Conservation (phyloP, 73 alveolate genomes). For the Stentor coeruleus region DNA sequence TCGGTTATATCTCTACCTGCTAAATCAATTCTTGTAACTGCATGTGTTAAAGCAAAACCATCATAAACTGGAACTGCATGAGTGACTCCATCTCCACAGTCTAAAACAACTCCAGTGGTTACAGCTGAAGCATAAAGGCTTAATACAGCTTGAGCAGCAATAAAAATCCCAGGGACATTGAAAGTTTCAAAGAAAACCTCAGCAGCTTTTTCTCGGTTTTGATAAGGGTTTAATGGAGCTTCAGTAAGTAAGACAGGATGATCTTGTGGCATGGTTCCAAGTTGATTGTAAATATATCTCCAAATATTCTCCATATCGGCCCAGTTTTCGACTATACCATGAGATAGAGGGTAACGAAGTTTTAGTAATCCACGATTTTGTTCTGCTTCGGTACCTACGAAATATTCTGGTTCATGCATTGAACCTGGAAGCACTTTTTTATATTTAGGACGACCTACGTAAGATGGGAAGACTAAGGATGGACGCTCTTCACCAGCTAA, state of each 20-base stretch:
- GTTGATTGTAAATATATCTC: constrained; percentile 72
- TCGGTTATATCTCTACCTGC: constrained; percentile 92
- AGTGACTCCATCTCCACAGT: constrained; percentile 80
- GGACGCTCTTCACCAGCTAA: constrained; percentile 98
- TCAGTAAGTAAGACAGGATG: constrained; percentile 74
- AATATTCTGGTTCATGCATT: background rate
- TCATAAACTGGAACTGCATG: constrained; percentile 77
- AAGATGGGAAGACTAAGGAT: constrained; percentile 77
- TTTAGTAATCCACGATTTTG: constrained; percentile 47
- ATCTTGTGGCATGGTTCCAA: constrained; percentile 76
- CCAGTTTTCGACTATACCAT: constrained; percentile 64
- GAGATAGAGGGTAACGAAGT: constrained; percentile 57
- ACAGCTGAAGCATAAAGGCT: constrained; percentile 76
- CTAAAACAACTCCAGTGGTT: constrained; percentile 78
- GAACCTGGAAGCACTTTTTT: constrained; percentile 37
- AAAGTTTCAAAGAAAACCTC: constrained; percentile 74
- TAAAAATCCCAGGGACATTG: constrained; percentile 75
- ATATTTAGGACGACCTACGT: constrained; percentile 75
- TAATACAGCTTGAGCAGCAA: constrained; percentile 62
- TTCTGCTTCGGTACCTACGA: constrained; percentile 57
- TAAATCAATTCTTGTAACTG: constrained; percentile 74
- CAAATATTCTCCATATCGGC: constrained; percentile 82
- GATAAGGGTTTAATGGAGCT: constrained; percentile 81
- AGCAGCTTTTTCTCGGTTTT: constrained; percentile 68
- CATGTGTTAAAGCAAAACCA: constrained; percentile 76